Percentiles rank a stretch among this genome's conserved stretches.
phyloP scores from a whole-genome alignment of 306 rosid species.

The Vicia faba region DNA sequence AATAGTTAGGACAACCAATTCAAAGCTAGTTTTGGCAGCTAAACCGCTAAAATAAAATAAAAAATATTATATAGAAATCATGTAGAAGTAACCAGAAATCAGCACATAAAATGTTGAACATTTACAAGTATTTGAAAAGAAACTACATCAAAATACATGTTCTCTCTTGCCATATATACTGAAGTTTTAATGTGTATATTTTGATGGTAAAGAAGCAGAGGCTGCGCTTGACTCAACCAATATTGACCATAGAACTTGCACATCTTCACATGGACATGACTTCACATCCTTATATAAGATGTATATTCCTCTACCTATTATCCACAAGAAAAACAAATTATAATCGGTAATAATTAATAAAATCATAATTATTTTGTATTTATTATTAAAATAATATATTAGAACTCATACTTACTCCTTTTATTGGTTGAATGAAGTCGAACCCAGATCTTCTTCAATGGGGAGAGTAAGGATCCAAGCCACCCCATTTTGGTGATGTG shows the following conservation, averaged over 20 bases:
- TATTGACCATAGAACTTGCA: slow-evolving; percentile 77
- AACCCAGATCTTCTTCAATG: slow-evolving; percentile 72
- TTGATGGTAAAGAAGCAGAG: slow-evolving; percentile 45
- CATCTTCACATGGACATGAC: slow-evolving; percentile 76
- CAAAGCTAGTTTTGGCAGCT: too few species aligned
- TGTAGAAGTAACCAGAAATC: not conserved
- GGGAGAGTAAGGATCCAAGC: slow-evolving; percentile 59
- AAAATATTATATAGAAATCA: not conserved
- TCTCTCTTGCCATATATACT: too few species aligned
- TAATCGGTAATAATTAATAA: not conserved
- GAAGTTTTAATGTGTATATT: not conserved
- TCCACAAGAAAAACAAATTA: not conserved
- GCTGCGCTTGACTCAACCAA: slow-evolving; percentile 54
- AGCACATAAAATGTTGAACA: not conserved
- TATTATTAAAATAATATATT: not conserved
- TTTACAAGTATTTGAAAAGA: slow-evolving; percentile 18
- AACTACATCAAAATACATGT: not conserved
- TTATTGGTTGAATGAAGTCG: slow-evolving; percentile 56
- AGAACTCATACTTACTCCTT: slow-evolving; percentile 40
- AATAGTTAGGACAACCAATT: too few species aligned
- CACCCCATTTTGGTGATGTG: slow-evolving; percentile 57
- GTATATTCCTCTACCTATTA: slow-evolving; percentile 66
- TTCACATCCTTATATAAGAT: slow-evolving; percentile 73
- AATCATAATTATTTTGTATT: not conserved
- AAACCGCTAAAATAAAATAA: too few species aligned